phyloP scores from a whole-genome alignment of 805 yeast genomes.

The Phaffomyces thermotolerans region DNA sequence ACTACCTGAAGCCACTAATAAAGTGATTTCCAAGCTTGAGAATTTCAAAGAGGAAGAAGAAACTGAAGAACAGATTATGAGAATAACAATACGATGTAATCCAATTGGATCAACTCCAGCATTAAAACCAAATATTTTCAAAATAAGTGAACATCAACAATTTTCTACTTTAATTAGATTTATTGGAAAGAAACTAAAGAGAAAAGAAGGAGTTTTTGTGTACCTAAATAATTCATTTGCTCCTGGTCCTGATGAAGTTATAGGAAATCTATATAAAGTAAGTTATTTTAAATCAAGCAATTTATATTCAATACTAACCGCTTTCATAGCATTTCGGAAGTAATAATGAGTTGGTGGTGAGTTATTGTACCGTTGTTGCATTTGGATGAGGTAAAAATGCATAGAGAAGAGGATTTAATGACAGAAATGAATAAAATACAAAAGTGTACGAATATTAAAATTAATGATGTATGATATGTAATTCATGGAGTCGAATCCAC shows the following conservation, averaged over 20 bases:
- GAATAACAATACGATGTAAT: conserved; percentile 44
- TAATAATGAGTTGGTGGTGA: conserved; percentile 34
- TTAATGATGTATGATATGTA: too few relatives aligned
- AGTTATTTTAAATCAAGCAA: not conserved
- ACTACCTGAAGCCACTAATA: conserved; percentile 16
- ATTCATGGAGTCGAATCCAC: not conserved
- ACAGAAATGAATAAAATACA: not conserved
- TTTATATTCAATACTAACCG: not conserved
- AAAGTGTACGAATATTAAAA: too few relatives aligned
- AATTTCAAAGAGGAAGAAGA: conserved; percentile 1
- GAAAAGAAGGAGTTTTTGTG: conserved; percentile 28
- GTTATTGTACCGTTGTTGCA: conserved; percentile 41
- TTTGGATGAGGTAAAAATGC: conserved; percentile 28
- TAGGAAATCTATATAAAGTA: conserved; percentile 29
- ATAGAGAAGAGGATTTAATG: not conserved
- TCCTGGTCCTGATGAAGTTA: conserved; percentile 38
- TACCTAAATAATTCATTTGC: conserved; percentile 40
- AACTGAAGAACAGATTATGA: conserved; percentile 2
- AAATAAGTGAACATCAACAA: conserved; percentile 39
- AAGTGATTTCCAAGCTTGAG: conserved; percentile 10
- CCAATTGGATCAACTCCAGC: conserved; percentile 53
- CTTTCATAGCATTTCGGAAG: conserved; percentile 24
- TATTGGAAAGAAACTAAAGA: conserved; percentile 32
- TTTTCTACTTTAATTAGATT: conserved; percentile 41
- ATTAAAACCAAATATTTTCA: conserved; percentile 43